Percentiles rank a stretch among this genome's conserved stretches.
Conservation (phyloP, 2,329 filamentous ascomycete species). For the Ilyonectria robusta region DNA sequence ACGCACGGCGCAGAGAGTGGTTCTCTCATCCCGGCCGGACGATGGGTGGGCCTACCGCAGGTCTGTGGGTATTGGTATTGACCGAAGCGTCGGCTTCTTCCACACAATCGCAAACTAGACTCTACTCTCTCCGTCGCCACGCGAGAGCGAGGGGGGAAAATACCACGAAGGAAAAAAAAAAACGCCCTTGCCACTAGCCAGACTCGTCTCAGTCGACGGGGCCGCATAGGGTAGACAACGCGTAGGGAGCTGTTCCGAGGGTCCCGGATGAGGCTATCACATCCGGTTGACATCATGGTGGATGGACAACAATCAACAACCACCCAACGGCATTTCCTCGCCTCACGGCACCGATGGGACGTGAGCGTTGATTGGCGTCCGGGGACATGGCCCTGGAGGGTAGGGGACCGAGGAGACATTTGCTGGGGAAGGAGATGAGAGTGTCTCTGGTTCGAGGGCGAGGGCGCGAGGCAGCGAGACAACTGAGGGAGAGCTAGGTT, state of each 20-base stretch:
- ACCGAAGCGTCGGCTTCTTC: background rate
- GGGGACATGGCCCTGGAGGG: background rate
- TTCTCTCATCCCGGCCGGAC: constrained; percentile 23
- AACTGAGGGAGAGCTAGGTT: constrained; percentile 7
- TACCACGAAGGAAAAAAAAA: background rate
- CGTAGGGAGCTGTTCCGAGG: constrained; percentile 40
- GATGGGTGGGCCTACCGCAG: background rate
- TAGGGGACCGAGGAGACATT: constrained; percentile 25
- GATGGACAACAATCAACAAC: background rate
- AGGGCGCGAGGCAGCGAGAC: background rate
- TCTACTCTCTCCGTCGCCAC: background rate
- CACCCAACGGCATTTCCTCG: background rate
- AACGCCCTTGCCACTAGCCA: constrained; percentile 12
- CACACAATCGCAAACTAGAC: background rate
- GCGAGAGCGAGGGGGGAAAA: background rate
- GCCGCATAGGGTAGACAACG: constrained; percentile 22
- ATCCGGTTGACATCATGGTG: constrained; percentile 38
- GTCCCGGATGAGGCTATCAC: constrained; percentile 27
- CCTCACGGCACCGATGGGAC: background rate
- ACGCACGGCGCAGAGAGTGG: constrained; percentile 41
- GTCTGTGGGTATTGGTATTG: background rate
- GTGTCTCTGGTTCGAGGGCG: constrained; percentile 22
- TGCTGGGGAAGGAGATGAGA: constrained; percentile 34
- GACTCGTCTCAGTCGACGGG: background rate
- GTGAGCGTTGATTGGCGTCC: constrained; percentile 13